Conservation (phyloP, 495 filamentous ascomycete genomes). For the Penicillium herquei region DNA sequence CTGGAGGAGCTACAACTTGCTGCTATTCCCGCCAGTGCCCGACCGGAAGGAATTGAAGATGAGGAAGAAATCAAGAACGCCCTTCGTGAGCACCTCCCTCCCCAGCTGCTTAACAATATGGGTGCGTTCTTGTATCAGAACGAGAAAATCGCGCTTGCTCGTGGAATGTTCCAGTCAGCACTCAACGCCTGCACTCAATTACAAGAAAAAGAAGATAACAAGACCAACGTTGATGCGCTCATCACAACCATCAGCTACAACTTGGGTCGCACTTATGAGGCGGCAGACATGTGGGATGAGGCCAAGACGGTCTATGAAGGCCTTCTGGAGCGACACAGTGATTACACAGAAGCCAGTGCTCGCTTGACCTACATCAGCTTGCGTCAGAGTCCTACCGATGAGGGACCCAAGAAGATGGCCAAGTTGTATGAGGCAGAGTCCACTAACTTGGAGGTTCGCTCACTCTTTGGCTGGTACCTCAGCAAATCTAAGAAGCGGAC, state of each 20-base stretch:
- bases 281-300: conserved; percentile 73
- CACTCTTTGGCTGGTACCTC: conserved; percentile 93
- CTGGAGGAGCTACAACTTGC: conserved; percentile 85
- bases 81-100: conserved; percentile 73
- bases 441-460: conserved; percentile 82
- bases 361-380: conserved; percentile 86
- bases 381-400: conserved; percentile 76
- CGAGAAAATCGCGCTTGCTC: conserved; percentile 78
- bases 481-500: conserved; percentile 77
- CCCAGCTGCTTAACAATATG: conserved; percentile 95
- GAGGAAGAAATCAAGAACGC: conserved; percentile 55
- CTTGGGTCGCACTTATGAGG: conserved; percentile 93
- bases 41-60: conserved; percentile 64
- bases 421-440: conserved; percentile 78
- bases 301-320: conserved; percentile 86
- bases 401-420: conserved; percentile 78
- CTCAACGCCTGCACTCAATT: conserved; percentile 80
- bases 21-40: conserved; percentile 64
- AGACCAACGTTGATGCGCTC: conserved; percentile 80
- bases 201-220: conserved; percentile 50
- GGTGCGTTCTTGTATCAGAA: conserved; percentile 89
- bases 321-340: conserved; percentile 73
- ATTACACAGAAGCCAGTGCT: conserved; percentile 88
- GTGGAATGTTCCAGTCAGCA: conserved; percentile 82
- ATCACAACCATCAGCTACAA: conserved; percentile 95